phyloP scores from a whole-genome alignment of 768 basidiomycete species.

The Naematelia encephala region DNA sequence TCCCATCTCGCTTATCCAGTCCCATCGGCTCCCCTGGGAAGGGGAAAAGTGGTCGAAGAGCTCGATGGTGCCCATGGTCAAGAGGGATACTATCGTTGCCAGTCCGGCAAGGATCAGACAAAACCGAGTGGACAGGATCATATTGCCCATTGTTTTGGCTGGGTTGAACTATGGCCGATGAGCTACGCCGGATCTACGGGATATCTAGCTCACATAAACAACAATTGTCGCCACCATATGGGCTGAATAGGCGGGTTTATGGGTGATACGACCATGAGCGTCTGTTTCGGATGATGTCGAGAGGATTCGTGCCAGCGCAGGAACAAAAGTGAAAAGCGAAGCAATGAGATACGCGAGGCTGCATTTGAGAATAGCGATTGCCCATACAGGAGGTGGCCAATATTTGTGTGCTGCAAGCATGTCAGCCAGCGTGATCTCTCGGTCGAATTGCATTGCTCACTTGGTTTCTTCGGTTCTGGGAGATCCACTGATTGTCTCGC shows the following conservation, averaged over 20 bases:
- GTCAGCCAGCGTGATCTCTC: constrained; percentile 5
- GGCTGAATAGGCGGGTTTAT: constrained; percentile 67
- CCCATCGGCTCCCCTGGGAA: constrained; percentile 33
- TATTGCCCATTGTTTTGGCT: constrained; percentile 84
- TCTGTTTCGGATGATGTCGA: constrained; percentile 57
- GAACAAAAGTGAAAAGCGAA: constrained; percentile 87
- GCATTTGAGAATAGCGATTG: constrained; percentile 69
- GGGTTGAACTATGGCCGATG: constrained; percentile 72
- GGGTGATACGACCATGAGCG: constrained; percentile 41
- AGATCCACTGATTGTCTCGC: neutral
- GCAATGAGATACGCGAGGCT: constrained; percentile 83
- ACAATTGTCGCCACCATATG: constrained; percentile 81
- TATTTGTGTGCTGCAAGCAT: neutral
- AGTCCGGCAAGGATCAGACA: constrained; percentile 62
- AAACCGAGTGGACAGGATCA: constrained; percentile 85
- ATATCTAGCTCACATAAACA: constrained; percentile 61
- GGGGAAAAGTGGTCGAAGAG: constrained; percentile 60
- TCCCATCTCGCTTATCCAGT: constrained; percentile 56
- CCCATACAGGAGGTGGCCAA: constrained; percentile 29
- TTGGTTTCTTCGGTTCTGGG: neutral
- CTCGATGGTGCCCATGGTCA: constrained; percentile 76
- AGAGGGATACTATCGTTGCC: constrained; percentile 67
- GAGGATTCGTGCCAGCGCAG: constrained; percentile 60
- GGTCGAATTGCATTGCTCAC: neutral
- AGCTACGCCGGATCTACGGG: neutral